Percentiles rank a stretch among this genome's conserved stretches.
Evolutionary conservation across 371 early-diverging fungal genomes (phyloP).

Genomic region (Mucor plumbeus): DNA sequence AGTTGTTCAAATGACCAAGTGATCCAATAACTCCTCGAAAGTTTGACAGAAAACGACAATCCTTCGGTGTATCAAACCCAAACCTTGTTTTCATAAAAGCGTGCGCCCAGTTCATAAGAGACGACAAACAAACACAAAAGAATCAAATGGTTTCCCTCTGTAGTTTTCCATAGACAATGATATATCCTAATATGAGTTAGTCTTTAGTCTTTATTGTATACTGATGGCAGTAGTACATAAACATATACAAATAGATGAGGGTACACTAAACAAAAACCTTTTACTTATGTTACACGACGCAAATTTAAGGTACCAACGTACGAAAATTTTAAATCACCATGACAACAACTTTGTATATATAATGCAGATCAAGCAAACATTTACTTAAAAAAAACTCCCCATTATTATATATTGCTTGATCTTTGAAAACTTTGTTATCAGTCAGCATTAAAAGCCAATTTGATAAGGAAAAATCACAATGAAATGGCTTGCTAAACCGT

Average conservation of each 20-base stretch:
- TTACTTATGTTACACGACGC: neutral
- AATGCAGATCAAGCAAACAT: neutral
- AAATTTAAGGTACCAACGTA: neutral
- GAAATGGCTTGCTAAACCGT: neutral
- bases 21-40: constrained; percentile 3
- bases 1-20: neutral
- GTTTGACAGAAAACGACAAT: constrained; percentile 7
- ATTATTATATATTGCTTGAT: neutral
- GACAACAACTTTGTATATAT: too few relatives aligned
- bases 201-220: neutral
- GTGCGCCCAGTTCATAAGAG: neutral
- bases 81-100: too few relatives aligned
- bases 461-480: neutral
- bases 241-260: neutral
- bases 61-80: neutral
- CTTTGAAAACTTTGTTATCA: neutral
- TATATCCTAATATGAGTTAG: constrained; percentile 4
- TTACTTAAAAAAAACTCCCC: neutral
- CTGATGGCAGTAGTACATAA: neutral
- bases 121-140: neutral
- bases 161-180: neutral
- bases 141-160: neutral
- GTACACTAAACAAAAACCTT: neutral
- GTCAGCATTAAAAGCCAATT: neutral
- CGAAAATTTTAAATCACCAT: neutral